Conservation (phyloP, 75 land plant species). For the Selaginella tamariscina region DNA sequence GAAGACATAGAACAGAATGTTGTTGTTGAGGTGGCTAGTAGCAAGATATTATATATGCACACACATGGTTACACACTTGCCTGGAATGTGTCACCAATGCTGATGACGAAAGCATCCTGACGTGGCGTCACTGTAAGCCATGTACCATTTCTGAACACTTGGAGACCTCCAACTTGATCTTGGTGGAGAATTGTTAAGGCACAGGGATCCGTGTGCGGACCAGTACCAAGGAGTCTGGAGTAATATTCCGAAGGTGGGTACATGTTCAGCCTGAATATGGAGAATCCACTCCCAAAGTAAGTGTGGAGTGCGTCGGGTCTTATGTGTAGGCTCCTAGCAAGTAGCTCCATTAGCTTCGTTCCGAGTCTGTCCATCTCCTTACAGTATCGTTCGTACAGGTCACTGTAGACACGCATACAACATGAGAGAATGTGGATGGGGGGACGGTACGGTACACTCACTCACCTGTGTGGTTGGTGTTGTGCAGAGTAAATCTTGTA, state of each 20-base stretch:
- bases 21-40: too few relatives aligned
- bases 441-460: slow-evolving; percentile 2
- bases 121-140: slow-evolving; percentile 41
- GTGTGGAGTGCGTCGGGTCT: slow-evolving; percentile 21
- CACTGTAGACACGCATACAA: slow-evolving; percentile 30
- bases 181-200: slow-evolving; percentile 43
- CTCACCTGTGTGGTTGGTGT: slow-evolving; percentile 30
- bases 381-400: slow-evolving; percentile 42
- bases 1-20: too few relatives aligned
- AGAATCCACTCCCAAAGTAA: slow-evolving; percentile 34
- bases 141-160: slow-evolving; percentile 28
- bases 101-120: slow-evolving; percentile 37
- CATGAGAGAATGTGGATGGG: not conserved
- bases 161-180: slow-evolving; percentile 43
- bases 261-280: slow-evolving; percentile 47
- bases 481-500: slow-evolving; percentile 20
- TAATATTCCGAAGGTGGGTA: slow-evolving; percentile 50
- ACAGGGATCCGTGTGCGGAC: slow-evolving; percentile 46
- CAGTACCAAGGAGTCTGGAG: slow-evolving; percentile 31
- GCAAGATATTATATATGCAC: not conserved
- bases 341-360: slow-evolving; percentile 46
- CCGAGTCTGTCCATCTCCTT: slow-evolving; percentile 54
- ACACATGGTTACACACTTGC: slow-evolving; percentile 13
- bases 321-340: slow-evolving; percentile 49
- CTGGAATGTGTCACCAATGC: slow-evolving; percentile 55